Percentiles rank a stretch among this genome's conserved stretches.
These are phyloP conservation scores for Brassica carinata DNA, from an alignment of 345 rosid species.

Conservation along the genomic window DNA sequence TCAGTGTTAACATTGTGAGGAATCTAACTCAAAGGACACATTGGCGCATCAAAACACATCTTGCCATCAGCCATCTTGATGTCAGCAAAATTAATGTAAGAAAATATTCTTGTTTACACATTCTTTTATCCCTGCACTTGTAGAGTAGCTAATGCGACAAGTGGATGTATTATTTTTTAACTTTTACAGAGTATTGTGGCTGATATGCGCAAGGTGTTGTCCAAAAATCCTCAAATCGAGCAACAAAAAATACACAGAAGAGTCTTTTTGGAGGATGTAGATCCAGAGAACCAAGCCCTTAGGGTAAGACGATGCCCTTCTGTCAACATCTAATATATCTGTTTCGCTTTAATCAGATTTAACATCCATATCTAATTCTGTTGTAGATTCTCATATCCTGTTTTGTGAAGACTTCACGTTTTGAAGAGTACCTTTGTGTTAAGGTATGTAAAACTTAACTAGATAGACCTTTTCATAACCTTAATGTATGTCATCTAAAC, in stretches of 20 bases:
- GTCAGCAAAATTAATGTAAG: conserved; percentile 80
- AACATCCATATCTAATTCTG: conserved; percentile 29
- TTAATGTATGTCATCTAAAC: not conserved
- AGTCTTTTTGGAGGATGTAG: conserved; percentile 70
- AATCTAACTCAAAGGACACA: conserved; percentile 94
- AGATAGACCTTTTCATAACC: not conserved
- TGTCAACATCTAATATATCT: not conserved
- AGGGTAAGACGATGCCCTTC: conserved; percentile 48
- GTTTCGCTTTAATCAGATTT: conserved; percentile 11
- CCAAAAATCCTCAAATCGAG: conserved; percentile 92
- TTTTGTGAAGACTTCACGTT: conserved; percentile 87
- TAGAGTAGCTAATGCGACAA: not conserved
- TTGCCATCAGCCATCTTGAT: conserved; percentile 94
- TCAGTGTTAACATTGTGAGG: conserved; percentile 83
- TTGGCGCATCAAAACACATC: conserved; percentile 93
- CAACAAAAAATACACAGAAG: conserved; percentile 93
- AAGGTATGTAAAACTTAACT: conserved; percentile 54
- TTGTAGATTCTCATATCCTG: conserved; percentile 84
- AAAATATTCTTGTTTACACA: conserved; percentile 16
- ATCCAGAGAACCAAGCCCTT: conserved; percentile 85
- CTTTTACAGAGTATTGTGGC: conserved; percentile 68
- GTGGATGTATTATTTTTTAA: conserved; percentile 16
- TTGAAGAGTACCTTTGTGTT: conserved; percentile 82
- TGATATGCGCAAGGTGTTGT: conserved; percentile 96
- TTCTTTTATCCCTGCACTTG: not conserved